phyloP scores from a whole-genome alignment of 2,329 filamentous ascomycete species.

The Leptographium flavum region DNA sequence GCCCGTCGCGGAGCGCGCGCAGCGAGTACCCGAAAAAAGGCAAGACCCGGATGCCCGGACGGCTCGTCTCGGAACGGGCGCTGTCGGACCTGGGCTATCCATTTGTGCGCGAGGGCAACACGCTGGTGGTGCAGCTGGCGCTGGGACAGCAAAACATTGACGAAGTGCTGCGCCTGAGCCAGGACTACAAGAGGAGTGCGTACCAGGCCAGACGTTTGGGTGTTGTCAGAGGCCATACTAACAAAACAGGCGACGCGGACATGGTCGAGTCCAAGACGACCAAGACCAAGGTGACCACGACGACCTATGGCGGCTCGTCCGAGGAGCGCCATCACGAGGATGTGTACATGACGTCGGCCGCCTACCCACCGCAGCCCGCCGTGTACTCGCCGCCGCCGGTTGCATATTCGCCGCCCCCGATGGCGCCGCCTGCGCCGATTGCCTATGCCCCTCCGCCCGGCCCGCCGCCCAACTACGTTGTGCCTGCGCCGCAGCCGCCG shows the following conservation, averaged over 20 bases:
- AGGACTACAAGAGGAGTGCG: constrained; percentile 53
- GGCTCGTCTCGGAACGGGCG: constrained; percentile 66
- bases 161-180: constrained; percentile 70
- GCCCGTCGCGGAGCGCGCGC: constrained; percentile 31
- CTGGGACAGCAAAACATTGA: constrained; percentile 86
- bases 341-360: constrained; percentile 19
- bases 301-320: constrained; percentile 17
- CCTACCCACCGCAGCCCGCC: constrained; percentile 15
- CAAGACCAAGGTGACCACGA: constrained; percentile 3
- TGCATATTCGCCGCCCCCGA: constrained; percentile 19
- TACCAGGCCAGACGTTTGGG: not conserved
- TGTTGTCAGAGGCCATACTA: not conserved
- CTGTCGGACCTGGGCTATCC: constrained; percentile 77
- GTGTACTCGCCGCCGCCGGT: constrained; percentile 7
- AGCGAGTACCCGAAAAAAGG: constrained; percentile 66
- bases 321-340: constrained; percentile 30
- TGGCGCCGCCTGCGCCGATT: not conserved
- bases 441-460: not conserved
- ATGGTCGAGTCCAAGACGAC: constrained; percentile 7
- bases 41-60: constrained; percentile 75
- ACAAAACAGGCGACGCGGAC: constrained; percentile 6
- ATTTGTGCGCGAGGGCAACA: constrained; percentile 75
- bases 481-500: constrained; percentile 18
- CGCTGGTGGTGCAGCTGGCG: constrained; percentile 69
- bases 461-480: constrained; percentile 12